Conservation (phyloP, 257 asterid genomes). For the Asclepias syriaca region DNA sequence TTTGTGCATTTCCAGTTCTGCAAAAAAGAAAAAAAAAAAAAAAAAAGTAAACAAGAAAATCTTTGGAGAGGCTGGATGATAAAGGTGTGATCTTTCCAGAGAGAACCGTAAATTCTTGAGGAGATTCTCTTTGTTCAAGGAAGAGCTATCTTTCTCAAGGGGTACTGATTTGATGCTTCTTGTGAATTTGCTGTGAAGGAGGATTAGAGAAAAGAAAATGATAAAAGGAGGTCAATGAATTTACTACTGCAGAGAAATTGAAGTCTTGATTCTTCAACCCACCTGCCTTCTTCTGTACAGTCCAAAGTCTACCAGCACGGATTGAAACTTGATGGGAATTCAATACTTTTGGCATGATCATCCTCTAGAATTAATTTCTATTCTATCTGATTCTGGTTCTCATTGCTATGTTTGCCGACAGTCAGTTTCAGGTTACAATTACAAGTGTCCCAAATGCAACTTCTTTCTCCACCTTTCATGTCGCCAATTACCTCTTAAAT, state of each 20-base stretch:
- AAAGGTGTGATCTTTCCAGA: neutral
- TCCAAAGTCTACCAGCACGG: neutral
- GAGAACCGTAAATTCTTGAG: neutral
- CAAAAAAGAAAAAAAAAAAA: neutral
- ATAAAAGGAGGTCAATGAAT: neutral
- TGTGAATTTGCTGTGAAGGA: neutral
- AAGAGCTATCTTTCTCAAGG: neutral
- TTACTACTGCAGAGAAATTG: neutral
- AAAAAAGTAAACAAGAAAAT: neutral
- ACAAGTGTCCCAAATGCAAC: conserved; percentile 5
- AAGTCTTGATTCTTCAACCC: neutral
- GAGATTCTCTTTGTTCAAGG: neutral
- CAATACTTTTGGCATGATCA: conserved; percentile 7
- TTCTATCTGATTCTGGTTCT: conserved; percentile 3
- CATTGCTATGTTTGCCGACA: neutral
- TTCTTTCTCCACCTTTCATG: conserved; percentile 7
- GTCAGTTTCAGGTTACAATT: neutral
- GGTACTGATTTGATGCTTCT: neutral
- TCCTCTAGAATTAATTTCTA: neutral
- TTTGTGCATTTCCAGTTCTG: neutral
- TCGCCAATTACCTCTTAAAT: neutral
- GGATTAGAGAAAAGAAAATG: neutral
- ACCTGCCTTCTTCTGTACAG: neutral
- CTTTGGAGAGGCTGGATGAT: neutral
- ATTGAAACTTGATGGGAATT: neutral